A percentile compares a stretch with the other conserved stretches of the same genome.
These are phyloP conservation scores for Pseudomicrostroma phylloplanum DNA, from an alignment of 1,284 basidiomycete species.

Conservation along the genomic window DNA sequence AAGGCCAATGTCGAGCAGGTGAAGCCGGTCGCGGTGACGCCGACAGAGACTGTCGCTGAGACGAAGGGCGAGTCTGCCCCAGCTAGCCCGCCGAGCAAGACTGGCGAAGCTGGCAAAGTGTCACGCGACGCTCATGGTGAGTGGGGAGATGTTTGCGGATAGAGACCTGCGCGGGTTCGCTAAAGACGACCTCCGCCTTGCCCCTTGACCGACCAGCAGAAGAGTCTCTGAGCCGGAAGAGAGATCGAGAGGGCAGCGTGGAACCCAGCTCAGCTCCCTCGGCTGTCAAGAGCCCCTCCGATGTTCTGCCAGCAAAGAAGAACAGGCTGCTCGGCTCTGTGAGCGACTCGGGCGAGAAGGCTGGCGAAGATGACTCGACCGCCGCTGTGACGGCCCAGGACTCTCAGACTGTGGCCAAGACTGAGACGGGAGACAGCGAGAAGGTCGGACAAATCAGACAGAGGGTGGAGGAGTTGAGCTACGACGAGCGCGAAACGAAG, in stretches of 20 bases:
- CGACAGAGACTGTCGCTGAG: too few relatives aligned
- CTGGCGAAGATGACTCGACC: not conserved
- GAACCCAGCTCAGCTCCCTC: slow-evolving; percentile 17
- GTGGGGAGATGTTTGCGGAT: too few relatives aligned
- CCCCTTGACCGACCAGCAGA: slow-evolving; percentile 11
- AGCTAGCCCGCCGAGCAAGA: too few relatives aligned
- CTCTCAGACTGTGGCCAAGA: not conserved
- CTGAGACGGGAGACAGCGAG: slow-evolving; percentile 20
- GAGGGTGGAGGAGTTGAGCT: slow-evolving; percentile 35
- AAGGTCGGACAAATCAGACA: slow-evolving; percentile 41
- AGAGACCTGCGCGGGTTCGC: too few relatives aligned
- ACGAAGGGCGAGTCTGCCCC: too few relatives aligned
- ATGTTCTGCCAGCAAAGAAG: slow-evolving; percentile 33
- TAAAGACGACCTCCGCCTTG: too few relatives aligned
- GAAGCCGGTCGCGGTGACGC: too few relatives aligned
- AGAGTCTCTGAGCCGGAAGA: slow-evolving; percentile 24
- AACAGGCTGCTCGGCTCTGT: slow-evolving; percentile 21
- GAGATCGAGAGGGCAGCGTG: slow-evolving; percentile 37
- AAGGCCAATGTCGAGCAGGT: too few relatives aligned
- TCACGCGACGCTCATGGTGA: too few relatives aligned
- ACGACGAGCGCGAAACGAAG: slow-evolving; percentile 19
- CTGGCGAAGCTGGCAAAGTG: too few relatives aligned
- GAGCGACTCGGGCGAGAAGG: slow-evolving; percentile 7
- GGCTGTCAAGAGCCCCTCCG: slow-evolving; percentile 1
- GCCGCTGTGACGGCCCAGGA: not conserved